These are phyloP conservation scores for Dittrichia graveolens DNA, from an alignment of 129 eudicot genomes.

Conservation along the genomic window DNA sequence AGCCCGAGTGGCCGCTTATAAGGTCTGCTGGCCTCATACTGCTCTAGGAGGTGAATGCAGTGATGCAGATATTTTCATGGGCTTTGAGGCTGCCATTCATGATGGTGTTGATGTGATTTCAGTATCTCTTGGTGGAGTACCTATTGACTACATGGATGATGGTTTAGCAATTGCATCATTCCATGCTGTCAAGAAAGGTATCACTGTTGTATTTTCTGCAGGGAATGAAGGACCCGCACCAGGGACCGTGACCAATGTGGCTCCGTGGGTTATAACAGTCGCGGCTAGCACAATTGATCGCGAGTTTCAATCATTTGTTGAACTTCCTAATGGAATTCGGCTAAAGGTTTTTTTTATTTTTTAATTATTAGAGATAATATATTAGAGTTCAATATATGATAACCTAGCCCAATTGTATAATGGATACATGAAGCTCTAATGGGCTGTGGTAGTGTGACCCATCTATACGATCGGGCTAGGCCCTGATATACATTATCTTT, in stretches of 20 bases:
- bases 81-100: constrained; percentile 67
- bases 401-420: no score
- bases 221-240: constrained; percentile 63
- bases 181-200: constrained; percentile 59
- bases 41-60: constrained; percentile 35
- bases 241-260: constrained; percentile 55
- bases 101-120: constrained; percentile 92
- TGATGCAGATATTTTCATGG: constrained; percentile 66
- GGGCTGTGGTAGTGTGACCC: no score
- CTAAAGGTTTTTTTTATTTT: constrained; percentile 64
- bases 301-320: constrained; percentile 41
- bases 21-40: constrained; percentile 66
- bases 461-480: no score
- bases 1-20: constrained; percentile 89
- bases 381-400: no score
- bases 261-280: constrained; percentile 78
- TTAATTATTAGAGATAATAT: no score
- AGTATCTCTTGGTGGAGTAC: constrained; percentile 51
- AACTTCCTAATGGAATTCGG: constrained; percentile 40
- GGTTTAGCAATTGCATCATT: constrained; percentile 61
- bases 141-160: constrained; percentile 39
- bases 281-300: constrained; percentile 77
- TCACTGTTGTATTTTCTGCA: constrained; percentile 65
- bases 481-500: no score
- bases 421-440: no score